These are phyloP conservation scores for Sarocladiaceae sp. DNA, from an alignment of 2,329 filamentous ascomycete genomes.

Conservation along the genomic window DNA sequence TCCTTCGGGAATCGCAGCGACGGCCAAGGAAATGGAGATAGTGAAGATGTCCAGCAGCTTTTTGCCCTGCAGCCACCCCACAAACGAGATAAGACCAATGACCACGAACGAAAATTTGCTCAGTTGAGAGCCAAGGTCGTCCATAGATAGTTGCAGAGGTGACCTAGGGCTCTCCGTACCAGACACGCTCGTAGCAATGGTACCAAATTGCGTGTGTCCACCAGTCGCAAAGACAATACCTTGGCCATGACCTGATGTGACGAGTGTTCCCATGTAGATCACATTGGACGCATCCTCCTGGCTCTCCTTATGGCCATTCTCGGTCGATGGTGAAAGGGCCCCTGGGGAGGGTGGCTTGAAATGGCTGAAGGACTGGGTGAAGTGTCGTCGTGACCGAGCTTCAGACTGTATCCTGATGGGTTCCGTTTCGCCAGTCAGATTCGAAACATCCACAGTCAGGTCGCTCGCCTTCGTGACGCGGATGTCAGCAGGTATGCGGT, in stretches of 20 bases:
- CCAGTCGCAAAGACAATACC: constrained; percentile 97
- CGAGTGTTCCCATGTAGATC: constrained; percentile 95
- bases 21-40: constrained; percentile 92
- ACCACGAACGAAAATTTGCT: constrained; percentile 96
- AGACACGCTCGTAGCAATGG: constrained; percentile 89
- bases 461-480: constrained; percentile 88
- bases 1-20: constrained; percentile 93
- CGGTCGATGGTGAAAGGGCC: constrained; percentile 17
- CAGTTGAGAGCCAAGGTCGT: constrained; percentile 90
- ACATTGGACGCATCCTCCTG: constrained; percentile 62
- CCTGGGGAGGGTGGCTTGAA: constrained; percentile 21
- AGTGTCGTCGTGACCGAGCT: constrained; percentile 32
- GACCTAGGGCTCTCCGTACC: constrained; percentile 95
- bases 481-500: constrained; percentile 93
- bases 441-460: constrained; percentile 92
- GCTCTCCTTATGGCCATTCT: neutral
- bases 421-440: constrained; percentile 94
- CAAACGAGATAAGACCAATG: constrained; percentile 86
- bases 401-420: constrained; percentile 76
- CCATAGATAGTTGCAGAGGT: constrained; percentile 93
- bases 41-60: constrained; percentile 91
- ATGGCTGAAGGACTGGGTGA: constrained; percentile 2
- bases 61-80: constrained; percentile 88
- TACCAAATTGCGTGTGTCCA: constrained; percentile 89
- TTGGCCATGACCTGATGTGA: constrained; percentile 91